A percentile compares a stretch with the other conserved stretches of the same genome.
These are phyloP conservation scores for Moniliella sp. DNA, from an alignment of 1,284 basidiomycete species.

Conservation along the genomic window DNA sequence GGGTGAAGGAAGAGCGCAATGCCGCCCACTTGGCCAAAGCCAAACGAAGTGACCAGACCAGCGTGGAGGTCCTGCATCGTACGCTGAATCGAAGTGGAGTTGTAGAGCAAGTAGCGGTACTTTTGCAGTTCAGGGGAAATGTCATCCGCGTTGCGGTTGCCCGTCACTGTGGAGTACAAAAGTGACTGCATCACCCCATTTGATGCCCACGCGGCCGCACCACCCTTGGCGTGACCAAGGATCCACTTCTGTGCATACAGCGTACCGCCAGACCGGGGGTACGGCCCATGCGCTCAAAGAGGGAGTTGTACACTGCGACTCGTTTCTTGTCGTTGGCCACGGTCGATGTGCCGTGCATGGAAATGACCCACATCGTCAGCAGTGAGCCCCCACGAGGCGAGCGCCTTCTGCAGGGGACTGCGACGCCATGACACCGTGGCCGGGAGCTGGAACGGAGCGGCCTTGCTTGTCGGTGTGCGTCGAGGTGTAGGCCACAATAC, in stretches of 20 bases:
- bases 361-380: conserved; percentile 67
- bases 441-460: conserved; percentile 53
- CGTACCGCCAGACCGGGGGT: conserved; percentile 84
- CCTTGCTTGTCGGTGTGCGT: conserved; percentile 84
- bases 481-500: conserved; percentile 79
- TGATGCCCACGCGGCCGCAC: conserved; percentile 80
- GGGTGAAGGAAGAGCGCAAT: conserved; percentile 71
- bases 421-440: conserved; percentile 23
- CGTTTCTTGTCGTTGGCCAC: conserved; percentile 97
- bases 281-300: conserved; percentile 66
- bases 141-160: conserved; percentile 58
- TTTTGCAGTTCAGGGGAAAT: conserved; percentile 76
- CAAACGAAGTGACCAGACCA: conserved; percentile 58
- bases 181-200: conserved; percentile 74
- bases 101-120: conserved; percentile 81
- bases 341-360: conserved; percentile 84
- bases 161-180: conserved; percentile 69
- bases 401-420: conserved; percentile 63
- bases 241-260: conserved; percentile 82
- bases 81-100: conserved; percentile 59
- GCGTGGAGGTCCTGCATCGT: conserved; percentile 23
- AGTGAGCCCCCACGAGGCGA: conserved; percentile 84
- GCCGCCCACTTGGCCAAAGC: conserved; percentile 86
- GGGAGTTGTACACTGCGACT: conserved; percentile 82
- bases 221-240: conserved; percentile 27